Evolutionary conservation across 306 rosid species (phyloP), one percentile per base, ranked within the genome.

Genomic region (Prunus armeniaca): DNA sequence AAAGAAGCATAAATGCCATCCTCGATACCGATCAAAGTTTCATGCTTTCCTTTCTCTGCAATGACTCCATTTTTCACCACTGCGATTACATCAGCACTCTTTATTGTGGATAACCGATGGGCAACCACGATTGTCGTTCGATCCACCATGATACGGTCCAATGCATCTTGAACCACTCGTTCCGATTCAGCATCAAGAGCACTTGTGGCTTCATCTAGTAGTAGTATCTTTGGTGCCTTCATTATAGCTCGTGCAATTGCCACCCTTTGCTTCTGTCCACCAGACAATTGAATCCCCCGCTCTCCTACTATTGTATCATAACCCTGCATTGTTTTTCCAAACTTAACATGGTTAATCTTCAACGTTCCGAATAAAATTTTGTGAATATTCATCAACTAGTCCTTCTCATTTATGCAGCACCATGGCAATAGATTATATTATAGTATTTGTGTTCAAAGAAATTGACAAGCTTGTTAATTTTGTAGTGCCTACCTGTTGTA

Each of bases 161-260:
- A 67, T 56, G 93, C 96, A 76, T 90, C 93, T 61, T 91, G 96
- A 22, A 91, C 93, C 18, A 88, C 86, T 76, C 85, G 81, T 58
- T 91, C 96, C 13, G 96, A 91, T 78, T 91, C 93, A 0, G 96
- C 93, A 82, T 91, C 96, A 41, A 91, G 86, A 56, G 96, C 92
- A 82, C 96, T 90, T 1, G 96, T 90, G 34, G 95, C 95, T 79
- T 90, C 95, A 78, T 90, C 92, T 45, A 90, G 82, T 4, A 86
- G 82, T 24, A 90, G 76, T 62, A 90, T 84, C 49, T 84, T 88
- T 58, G 96, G 96, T 69, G 80, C 85, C 83, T 87, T 89, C 51
- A 86, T 78, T 47, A 86, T 89, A 7, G 94, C 89, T 67, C 94
- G 34, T 9, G 94, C 91, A 50, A 87, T 89, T 52, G 94, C 94